Evolutionary conservation across 345 rosid genomes (phyloP).

Genomic region (Gynandropsis gynandra): DNA sequence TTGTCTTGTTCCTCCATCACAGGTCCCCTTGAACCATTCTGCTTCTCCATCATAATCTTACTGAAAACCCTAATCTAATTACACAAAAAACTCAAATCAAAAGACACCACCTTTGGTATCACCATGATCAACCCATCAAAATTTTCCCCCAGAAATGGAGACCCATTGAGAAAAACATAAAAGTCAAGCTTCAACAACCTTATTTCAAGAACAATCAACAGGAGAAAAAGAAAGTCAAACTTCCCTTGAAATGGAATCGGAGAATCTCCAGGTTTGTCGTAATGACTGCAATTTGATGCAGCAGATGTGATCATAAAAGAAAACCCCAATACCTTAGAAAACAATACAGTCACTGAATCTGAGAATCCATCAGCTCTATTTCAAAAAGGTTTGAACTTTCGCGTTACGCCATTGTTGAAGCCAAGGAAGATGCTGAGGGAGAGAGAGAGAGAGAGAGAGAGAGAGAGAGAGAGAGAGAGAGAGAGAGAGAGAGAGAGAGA

Average conservation of each 20-base stretch:
- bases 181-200: not conserved
- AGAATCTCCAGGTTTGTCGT: not conserved
- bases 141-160: not conserved
- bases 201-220: not conserved
- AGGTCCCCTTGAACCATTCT: slow-evolving; percentile 26
- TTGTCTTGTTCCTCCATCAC: slow-evolving; percentile 31
- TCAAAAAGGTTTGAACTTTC: slow-evolving; percentile 4
- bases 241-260: not conserved
- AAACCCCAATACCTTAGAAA: too few relatives aligned
- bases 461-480: not conserved
- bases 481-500: too few relatives aligned
- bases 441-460: not conserved
- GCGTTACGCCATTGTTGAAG: slow-evolving; percentile 16
- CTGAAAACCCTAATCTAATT: not conserved
- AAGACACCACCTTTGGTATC: slow-evolving; percentile 11
- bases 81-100: slow-evolving; percentile 12
- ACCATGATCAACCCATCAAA: not conserved
- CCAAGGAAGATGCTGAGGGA: slow-evolving; percentile 1
- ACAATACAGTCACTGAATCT: slow-evolving; percentile 12
- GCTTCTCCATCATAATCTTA: slow-evolving; percentile 13
- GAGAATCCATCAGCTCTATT: slow-evolving; percentile 6
- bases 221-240: not conserved
- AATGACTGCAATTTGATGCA: not conserved
- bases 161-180: too few relatives aligned
- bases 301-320: not conserved